These are phyloP conservation scores for Backusella circina DNA, from an alignment of 192 early-diverging fungal species.

Conservation along the genomic window DNA sequence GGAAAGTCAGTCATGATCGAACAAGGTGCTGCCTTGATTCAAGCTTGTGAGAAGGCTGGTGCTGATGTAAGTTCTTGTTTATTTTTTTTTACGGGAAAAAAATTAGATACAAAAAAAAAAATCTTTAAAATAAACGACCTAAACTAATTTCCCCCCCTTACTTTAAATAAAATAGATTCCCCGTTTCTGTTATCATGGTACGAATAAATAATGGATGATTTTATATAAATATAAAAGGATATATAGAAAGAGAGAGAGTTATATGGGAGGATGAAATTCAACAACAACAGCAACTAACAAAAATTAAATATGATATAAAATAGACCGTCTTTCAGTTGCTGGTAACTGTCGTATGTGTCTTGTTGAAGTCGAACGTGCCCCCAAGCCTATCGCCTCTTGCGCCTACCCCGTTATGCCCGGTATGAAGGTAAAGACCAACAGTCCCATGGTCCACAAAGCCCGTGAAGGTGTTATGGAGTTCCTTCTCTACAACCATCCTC, in stretches of 20 bases:
- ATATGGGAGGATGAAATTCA: neutral
- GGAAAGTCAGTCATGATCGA: constrained; percentile 88
- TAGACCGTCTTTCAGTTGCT: constrained; percentile 92
- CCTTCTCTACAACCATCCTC: constrained; percentile 93
- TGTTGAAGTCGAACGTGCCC: constrained; percentile 94
- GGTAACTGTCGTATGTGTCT: constrained; percentile 99
- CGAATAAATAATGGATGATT: too few species aligned
- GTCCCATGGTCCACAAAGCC: constrained; percentile 93
- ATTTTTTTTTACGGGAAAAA: neutral
- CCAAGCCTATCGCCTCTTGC: constrained; percentile 96
- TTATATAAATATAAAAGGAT: neutral
- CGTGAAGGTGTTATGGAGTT: constrained; percentile 94
- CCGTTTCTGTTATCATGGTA: constrained; percentile 63
- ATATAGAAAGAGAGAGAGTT: neutral
- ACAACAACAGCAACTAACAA: neutral
- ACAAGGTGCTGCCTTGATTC: constrained; percentile 91
- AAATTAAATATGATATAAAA: constrained; percentile 16
- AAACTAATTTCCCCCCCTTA: neutral
- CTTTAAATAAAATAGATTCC: constrained; percentile 56
- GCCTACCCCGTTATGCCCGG: constrained; percentile 96
- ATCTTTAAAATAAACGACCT: neutral
- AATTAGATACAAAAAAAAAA: neutral
- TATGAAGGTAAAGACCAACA: constrained; percentile 96
- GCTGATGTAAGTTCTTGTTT: constrained; percentile 48
- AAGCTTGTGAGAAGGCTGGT: constrained; percentile 95